Evolutionary conservation across 2,329 filamentous ascomycete species (phyloP).

Genomic region (Fusarium abutilonis): DNA sequence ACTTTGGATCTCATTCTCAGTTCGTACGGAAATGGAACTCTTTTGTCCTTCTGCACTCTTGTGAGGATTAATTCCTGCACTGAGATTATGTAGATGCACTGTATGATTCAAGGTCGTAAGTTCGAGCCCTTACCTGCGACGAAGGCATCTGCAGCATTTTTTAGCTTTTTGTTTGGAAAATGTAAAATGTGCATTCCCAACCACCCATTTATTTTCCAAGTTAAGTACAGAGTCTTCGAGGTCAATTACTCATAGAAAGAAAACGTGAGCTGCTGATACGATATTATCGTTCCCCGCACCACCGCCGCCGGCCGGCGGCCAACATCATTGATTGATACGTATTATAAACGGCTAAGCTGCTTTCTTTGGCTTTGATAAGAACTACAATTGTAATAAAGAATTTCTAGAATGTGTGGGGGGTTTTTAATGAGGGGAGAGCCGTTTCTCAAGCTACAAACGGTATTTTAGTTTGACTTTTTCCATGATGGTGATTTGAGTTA

Average conservation of each 20-base stretch:
- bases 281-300: background rate
- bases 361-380: background rate
- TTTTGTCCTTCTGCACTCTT: too few relatives aligned
- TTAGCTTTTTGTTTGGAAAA: background rate
- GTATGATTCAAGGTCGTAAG: too few relatives aligned
- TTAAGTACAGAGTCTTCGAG: background rate
- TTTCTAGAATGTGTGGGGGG: constrained; percentile 9
- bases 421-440: too few relatives aligned
- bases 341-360: background rate
- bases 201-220: background rate
- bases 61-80: too few relatives aligned
- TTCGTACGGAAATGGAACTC: too few relatives aligned
- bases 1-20: too few relatives aligned
- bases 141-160: too few relatives aligned
- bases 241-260: constrained; percentile 8
- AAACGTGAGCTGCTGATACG: background rate
- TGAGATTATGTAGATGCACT: too few relatives aligned
- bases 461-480: too few relatives aligned
- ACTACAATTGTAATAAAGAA: background rate
- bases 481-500: too few relatives aligned
- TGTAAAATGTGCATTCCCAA: background rate
- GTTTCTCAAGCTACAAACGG: background rate
- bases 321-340: background rate
- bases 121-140: too few relatives aligned
- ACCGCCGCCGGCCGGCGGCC: constrained; percentile 17